Evolutionary conservation across 768 basidiomycete genomes (phyloP).

Genomic region (Boletus edulis): DNA sequence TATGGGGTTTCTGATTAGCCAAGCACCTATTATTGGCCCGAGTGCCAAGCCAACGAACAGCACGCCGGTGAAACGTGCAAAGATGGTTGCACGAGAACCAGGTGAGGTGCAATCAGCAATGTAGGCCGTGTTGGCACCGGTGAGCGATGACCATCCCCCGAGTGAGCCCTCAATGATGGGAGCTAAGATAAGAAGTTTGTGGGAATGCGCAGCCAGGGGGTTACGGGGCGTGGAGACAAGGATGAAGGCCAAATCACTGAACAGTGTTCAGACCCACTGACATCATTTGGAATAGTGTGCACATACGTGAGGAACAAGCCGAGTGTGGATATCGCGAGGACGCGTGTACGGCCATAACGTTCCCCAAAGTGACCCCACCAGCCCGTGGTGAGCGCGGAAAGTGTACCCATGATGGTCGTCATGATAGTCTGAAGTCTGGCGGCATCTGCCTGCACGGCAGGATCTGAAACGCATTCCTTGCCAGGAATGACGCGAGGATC

Average conservation of each 20-base stretch:
- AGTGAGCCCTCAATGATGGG: conserved; percentile 78
- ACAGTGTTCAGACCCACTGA: not conserved
- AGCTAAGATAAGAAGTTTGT: conserved; percentile 72
- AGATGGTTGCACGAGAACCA: conserved; percentile 72
- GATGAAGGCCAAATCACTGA: conserved; percentile 75
- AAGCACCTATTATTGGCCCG: conserved; percentile 69
- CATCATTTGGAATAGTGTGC: conserved; percentile 23
- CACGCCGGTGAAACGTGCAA: conserved; percentile 69
- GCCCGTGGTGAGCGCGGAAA: conserved; percentile 81
- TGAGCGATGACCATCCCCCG: conserved; percentile 73
- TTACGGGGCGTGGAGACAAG: conserved; percentile 70
- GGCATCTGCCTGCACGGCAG: conserved; percentile 65
- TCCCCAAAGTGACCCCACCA: conserved; percentile 87
- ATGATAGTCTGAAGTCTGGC: conserved; percentile 76
- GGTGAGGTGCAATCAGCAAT: conserved; percentile 79
- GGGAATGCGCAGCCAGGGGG: conserved; percentile 59
- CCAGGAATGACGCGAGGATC: conserved; percentile 39
- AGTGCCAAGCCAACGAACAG: conserved; percentile 73
- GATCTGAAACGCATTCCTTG: conserved; percentile 41
- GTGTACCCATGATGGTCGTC: conserved; percentile 70
- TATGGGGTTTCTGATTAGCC: conserved; percentile 46
- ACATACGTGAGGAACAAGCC: conserved; percentile 75
- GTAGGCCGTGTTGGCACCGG: conserved; percentile 63
- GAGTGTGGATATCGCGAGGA: conserved; percentile 62
- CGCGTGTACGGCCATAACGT: conserved; percentile 67